phyloP scores from a whole-genome alignment of 2,329 filamentous ascomycete genomes.

The Fusarium aywerte region DNA sequence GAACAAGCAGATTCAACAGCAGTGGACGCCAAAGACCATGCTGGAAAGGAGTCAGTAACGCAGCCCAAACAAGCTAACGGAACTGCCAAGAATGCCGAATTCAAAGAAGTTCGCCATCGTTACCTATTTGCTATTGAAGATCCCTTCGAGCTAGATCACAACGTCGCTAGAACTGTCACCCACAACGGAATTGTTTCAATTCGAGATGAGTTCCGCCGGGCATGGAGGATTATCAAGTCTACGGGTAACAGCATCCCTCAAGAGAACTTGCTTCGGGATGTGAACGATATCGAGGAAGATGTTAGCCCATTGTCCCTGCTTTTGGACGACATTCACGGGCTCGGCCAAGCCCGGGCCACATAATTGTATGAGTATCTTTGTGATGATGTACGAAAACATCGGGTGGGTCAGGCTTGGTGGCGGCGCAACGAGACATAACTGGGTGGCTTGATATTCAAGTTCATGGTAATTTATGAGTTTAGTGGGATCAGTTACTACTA shows the following conservation, averaged over 20 bases:
- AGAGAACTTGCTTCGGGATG: constrained; percentile 66
- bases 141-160: constrained; percentile 88
- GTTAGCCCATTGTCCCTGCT: constrained; percentile 43
- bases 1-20: constrained; percentile 25
- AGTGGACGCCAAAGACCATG: background rate
- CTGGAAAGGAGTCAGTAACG: constrained; percentile 3
- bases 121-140: constrained; percentile 93
- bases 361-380: constrained; percentile 28
- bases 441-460: background rate
- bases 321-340: constrained; percentile 52
- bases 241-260: constrained; percentile 56
- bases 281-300: constrained; percentile 50
- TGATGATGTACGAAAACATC: constrained; percentile 18
- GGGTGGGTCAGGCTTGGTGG: constrained; percentile 5
- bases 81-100: constrained; percentile 51
- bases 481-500: background rate
- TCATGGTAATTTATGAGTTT: background rate
- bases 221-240: constrained; percentile 74
- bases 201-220: constrained; percentile 84
- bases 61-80: constrained; percentile 31
- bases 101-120: constrained; percentile 79
- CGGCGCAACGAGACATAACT: constrained; percentile 18
- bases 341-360: constrained; percentile 6
- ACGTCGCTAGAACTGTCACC: constrained; percentile 86
- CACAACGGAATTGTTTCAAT: constrained; percentile 85